Conservation (phyloP, 148 eudicot genomes). For the Cornus controversa region DNA sequence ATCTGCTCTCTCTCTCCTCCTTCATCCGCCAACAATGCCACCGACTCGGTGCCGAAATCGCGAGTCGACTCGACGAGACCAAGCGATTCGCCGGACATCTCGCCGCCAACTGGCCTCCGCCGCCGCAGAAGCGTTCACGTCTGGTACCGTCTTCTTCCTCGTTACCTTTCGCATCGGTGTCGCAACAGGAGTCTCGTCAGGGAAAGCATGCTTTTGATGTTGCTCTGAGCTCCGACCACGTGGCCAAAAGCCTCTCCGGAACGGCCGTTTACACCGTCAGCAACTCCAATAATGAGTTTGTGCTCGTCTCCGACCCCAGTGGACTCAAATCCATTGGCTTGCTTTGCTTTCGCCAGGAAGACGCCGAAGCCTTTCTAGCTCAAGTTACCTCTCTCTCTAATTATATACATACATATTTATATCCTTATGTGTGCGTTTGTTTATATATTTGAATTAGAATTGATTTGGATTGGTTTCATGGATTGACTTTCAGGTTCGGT, state of each 20-base stretch:
- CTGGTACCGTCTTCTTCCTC: slow-evolving; percentile 5
- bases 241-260: slow-evolving; percentile 71
- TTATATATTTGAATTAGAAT: neutral
- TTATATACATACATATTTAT: neutral
- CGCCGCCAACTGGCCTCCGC: slow-evolving; percentile 34
- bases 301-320: slow-evolving; percentile 75
- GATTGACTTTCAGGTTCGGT: slow-evolving; percentile 49
- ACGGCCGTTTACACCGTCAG: slow-evolving; percentile 82
- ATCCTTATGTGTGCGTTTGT: no score
- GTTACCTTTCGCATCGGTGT: slow-evolving; percentile 60
- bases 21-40: slow-evolving; percentile 53
- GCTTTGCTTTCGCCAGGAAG: slow-evolving; percentile 88
- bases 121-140: slow-evolving; percentile 15
- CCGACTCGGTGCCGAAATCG: slow-evolving; percentile 43
- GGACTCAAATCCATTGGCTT: slow-evolving; percentile 72
- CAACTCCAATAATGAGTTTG: slow-evolving; percentile 85
- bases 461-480: neutral
- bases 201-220: slow-evolving; percentile 29
- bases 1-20: slow-evolving; percentile 42
- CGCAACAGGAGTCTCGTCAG: slow-evolving; percentile 29
- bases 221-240: slow-evolving; percentile 51
- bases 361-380: slow-evolving; percentile 90
- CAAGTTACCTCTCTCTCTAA: slow-evolving; percentile 43
- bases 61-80: slow-evolving; percentile 45
- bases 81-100: slow-evolving; percentile 48